Percentiles rank a stretch among this genome's conserved stretches.
Conservation (phyloP, 345 rosid genomes). For the Geranium brycei region DNA sequence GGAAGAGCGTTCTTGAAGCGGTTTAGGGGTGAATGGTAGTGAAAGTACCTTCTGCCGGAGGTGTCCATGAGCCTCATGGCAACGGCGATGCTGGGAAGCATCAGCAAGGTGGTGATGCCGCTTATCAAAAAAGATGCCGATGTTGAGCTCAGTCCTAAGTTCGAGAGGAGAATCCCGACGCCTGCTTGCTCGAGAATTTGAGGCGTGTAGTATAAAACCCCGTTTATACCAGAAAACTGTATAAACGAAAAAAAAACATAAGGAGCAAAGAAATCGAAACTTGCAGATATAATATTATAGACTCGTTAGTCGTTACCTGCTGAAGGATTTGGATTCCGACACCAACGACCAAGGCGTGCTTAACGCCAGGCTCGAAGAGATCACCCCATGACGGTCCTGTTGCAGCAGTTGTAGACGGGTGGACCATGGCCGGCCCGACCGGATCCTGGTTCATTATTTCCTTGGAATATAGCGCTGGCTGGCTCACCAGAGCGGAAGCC, state of each 20-base stretch:
- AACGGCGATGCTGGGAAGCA: constrained; percentile 88
- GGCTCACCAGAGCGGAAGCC: constrained; percentile 91
- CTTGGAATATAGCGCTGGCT: constrained; percentile 64
- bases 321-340: constrained; percentile 89
- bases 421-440: constrained; percentile 83
- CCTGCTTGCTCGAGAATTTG: constrained; percentile 97
- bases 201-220: constrained; percentile 93
- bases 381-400: constrained; percentile 62
- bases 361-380: constrained; percentile 86
- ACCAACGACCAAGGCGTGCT: constrained; percentile 84
- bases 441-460: constrained; percentile 47
- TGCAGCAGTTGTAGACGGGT: constrained; percentile 54
- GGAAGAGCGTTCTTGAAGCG: too few relatives aligned
- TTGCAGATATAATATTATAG: not conserved
- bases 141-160: constrained; percentile 57
- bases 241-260: constrained; percentile 1
- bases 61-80: constrained; percentile 96
- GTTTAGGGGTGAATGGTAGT: not conserved
- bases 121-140: constrained; percentile 78
- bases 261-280: not conserved
- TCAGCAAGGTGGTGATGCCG: constrained; percentile 71
- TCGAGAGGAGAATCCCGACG: constrained; percentile 70
- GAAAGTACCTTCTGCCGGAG: constrained; percentile 75
- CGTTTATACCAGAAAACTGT: constrained; percentile 96
- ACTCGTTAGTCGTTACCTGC: constrained; percentile 43